Percentiles rank a stretch among this genome's conserved stretches.
Evolutionary conservation across 129 eudicot species (phyloP).

Genomic region (carrot (Daucus carota)): DH1_v3.0 NC_030384.2:49143001-49143500

Average conservation of each 20-base stretch:
- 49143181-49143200: constrained; percentile 61
- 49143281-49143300: constrained; percentile 77
- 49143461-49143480: constrained; percentile 38
- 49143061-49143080: constrained; percentile 32
- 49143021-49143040: constrained; percentile 52
- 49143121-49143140: constrained; percentile 81
- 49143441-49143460: constrained; percentile 49
- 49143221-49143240: constrained; percentile 52
- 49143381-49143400: constrained; percentile 43
- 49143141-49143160: constrained; percentile 30
- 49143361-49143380: constrained; percentile 45
- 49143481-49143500: constrained; percentile 49
- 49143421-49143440: constrained; percentile 76
- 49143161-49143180: constrained; percentile 52
- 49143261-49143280: constrained; percentile 54
- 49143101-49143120: constrained; percentile 61
- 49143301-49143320: constrained; percentile 39
- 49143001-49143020: constrained; percentile 38
- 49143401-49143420: constrained; percentile 49
- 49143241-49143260: constrained; percentile 44
- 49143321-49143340: constrained; percentile 67
- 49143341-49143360: constrained; percentile 59
- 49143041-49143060: constrained; percentile 93
- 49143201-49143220: constrained; percentile 65
- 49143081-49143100: constrained; percentile 39